Evolutionary conservation across 768 basidiomycete genomes (phyloP).

Genomic region (Leucocoprinus sp.): DNA sequence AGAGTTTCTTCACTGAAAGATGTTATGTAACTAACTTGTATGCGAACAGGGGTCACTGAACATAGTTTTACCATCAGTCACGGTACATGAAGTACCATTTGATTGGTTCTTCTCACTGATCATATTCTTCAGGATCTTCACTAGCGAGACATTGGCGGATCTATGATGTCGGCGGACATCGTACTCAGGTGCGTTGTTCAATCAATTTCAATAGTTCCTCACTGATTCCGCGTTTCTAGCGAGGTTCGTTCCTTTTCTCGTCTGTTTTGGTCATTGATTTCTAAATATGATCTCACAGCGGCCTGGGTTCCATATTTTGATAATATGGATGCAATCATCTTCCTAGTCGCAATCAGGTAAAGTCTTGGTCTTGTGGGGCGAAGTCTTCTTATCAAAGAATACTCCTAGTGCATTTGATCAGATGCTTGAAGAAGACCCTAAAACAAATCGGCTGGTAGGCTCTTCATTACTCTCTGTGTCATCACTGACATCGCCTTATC

Average conservation of each 20-base stretch:
- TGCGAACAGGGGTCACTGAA: conserved; percentile 50
- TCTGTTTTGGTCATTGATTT: background rate
- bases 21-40: background rate
- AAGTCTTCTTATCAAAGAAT: background rate
- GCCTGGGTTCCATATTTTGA: conserved; percentile 57
- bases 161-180: conserved; percentile 54
- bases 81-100: conserved; percentile 22
- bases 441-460: conserved; percentile 52
- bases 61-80: conserved; percentile 55
- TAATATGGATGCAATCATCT: conserved; percentile 67
- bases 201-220: no score
- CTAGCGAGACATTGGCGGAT: conserved; percentile 35
- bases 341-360: conserved; percentile 57
- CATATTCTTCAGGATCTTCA: conserved; percentile 14
- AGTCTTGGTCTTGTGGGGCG: no score
- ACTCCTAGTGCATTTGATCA: conserved; percentile 54
- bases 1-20: conserved; percentile 7
- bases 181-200: conserved; percentile 45
- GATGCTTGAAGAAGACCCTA: conserved; percentile 55
- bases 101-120: conserved; percentile 3
- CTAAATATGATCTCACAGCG: conserved; percentile 25
- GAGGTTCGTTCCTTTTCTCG: conserved; percentile 18
- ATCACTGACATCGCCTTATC: background rate
- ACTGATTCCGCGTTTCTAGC: conserved; percentile 16
- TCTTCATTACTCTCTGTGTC: background rate